Base-by-base conservation (phyloP, 2,329 filamentous ascomycete species). In the Talaromyces atroroseus region DNA sequence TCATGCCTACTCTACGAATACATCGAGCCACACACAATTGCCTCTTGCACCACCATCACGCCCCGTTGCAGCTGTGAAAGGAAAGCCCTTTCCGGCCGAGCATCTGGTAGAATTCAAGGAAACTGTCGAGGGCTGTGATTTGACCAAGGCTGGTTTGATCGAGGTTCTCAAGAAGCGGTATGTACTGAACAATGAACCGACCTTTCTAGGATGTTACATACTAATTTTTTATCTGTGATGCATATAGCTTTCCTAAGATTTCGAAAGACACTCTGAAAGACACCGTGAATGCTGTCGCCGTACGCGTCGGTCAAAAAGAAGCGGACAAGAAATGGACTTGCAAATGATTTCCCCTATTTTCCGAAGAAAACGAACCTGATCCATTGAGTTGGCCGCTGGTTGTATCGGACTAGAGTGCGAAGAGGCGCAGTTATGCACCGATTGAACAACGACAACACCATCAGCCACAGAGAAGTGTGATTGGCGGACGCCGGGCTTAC, bases 61-160 rank as follows among this genome's bases (percentile, higher is more conserved):
- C 11, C 49, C 57, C 12, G n/a, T 16, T 16, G n/a, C 47, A 2
- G 40, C 21, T 18, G 18, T 18, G 6, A 50, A 42, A 23, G 50
- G 56, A 8, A 68, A 68, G 45, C 70, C 77, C 26, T 78, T 91
- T 18, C 80, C 83, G 3, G 71, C 76, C 1, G 83, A 88, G 10
- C 76, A 85, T 44, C 69, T 90, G 32, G 75, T 77, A 0, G 82
- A 85, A 11, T 90, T 95, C 71, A 91, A 86, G 69, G 74, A 79
- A 29, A 83, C 83, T 1, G 79, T 95, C n/a, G 73, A 85, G 50
- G 87, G 85, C 18, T 87, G 83, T 60, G 82, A 88, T 71, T 76
- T 90, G 49, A 88, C 83, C 40, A 94, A 94, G 72, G 72, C 85
- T 1, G 89, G 88, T 7, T 74, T 94, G 63, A 78, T 90, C 8